Conservation (phyloP, 257 asterid species). For the Anisodus tanguticus region DNA sequence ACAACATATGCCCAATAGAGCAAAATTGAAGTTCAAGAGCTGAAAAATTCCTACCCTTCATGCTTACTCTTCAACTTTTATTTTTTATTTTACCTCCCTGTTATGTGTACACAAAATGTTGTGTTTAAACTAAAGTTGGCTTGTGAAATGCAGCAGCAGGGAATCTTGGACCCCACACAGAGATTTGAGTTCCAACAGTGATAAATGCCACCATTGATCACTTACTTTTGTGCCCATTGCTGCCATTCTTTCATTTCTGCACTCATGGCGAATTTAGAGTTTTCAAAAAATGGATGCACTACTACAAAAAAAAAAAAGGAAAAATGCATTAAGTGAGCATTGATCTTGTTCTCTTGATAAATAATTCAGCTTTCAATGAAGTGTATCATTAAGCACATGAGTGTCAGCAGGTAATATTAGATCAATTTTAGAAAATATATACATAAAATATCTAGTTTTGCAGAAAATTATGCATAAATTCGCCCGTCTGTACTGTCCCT, state of each 20-base stretch:
- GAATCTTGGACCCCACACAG: conserved; percentile 17
- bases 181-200: background rate
- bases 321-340: too few species aligned
- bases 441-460: too few species aligned
- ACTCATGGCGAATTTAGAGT: too few species aligned
- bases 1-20: background rate
- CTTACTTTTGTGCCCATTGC: background rate
- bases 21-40: background rate
- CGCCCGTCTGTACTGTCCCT: too few species aligned
- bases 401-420: too few species aligned
- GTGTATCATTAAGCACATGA: too few species aligned
- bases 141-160: background rate
- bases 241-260: background rate
- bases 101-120: background rate
- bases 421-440: too few species aligned
- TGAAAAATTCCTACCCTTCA: background rate
- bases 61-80: background rate
- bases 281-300: too few species aligned
- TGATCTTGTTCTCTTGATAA: too few species aligned
- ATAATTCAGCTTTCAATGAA: too few species aligned
- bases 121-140: background rate
- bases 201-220: background rate
- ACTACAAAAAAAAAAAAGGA: too few species aligned
- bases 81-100: background rate
- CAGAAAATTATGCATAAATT: too few species aligned